A percentile compares a stretch with the other conserved stretches of the same genome.
These are phyloP conservation scores for Kwoniella dendrophila DNA, from an alignment of 768 basidiomycete genomes.

Conservation along the genomic window DNA sequence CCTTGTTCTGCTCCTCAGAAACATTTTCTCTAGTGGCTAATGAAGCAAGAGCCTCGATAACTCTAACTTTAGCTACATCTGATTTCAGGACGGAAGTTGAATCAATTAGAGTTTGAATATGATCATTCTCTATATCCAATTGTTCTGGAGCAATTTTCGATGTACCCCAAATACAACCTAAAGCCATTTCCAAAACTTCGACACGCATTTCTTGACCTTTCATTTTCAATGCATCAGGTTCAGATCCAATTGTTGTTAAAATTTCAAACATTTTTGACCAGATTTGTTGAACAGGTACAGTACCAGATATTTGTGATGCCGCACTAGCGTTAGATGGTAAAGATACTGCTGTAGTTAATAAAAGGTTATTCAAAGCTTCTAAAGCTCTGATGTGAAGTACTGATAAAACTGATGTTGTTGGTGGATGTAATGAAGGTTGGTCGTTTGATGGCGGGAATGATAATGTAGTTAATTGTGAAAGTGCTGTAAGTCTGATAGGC, in stretches of 20 bases:
- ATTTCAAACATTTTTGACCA: slow-evolving; percentile 51
- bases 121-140: slow-evolving; percentile 65
- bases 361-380: slow-evolving; percentile 87
- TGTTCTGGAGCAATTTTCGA: slow-evolving; percentile 72
- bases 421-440: slow-evolving; percentile 74
- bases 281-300: slow-evolving; percentile 68
- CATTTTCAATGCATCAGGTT: slow-evolving; percentile 40
- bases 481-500: slow-evolving; percentile 64
- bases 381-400: slow-evolving; percentile 81
- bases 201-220: slow-evolving; percentile 70
- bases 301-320: slow-evolving; percentile 46
- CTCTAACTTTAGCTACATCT: slow-evolving; percentile 67
- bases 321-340: slow-evolving; percentile 45
- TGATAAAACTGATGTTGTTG: slow-evolving; percentile 81
- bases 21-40: slow-evolving; percentile 70
- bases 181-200: slow-evolving; percentile 63
- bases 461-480: slow-evolving; percentile 73
- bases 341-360: slow-evolving; percentile 68
- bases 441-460: slow-evolving; percentile 75
- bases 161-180: slow-evolving; percentile 81
- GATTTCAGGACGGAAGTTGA: slow-evolving; percentile 65
- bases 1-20: slow-evolving; percentile 69
- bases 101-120: slow-evolving; percentile 64
- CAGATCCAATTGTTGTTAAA: slow-evolving; percentile 43
- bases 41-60: slow-evolving; percentile 81